phyloP scores from a whole-genome alignment of 2,329 filamentous ascomycete species.

The Epichloe brachyelytri region DNA sequence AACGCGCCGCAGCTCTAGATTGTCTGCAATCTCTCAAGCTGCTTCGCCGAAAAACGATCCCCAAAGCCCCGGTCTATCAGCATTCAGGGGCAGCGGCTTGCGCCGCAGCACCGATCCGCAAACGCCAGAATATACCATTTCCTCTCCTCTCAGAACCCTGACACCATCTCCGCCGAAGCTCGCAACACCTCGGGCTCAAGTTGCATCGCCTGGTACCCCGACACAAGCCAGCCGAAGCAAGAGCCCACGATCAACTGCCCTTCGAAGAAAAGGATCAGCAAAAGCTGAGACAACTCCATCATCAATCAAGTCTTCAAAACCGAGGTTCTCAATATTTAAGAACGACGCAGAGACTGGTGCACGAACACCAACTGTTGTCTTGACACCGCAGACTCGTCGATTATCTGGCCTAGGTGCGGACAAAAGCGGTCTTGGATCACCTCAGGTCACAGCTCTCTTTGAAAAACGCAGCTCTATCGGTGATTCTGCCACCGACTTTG shows the following conservation, averaged over 20 bases:
- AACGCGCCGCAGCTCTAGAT: constrained; percentile 8
- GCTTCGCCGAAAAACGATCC: constrained; percentile 18
- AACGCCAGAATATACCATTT: constrained; percentile 13
- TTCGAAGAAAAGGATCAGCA: constrained; percentile 5
- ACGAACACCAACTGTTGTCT: constrained; percentile 48
- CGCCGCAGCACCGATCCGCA: constrained; percentile 32
- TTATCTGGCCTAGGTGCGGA: constrained; percentile 60
- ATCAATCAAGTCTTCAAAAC: constrained; percentile 11
- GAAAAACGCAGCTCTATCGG: constrained; percentile 60
- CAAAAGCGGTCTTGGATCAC: constrained; percentile 60
- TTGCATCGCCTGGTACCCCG: neutral
- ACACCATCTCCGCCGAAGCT: constrained; percentile 16
- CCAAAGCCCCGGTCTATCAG: constrained; percentile 42
- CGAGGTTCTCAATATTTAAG: constrained; percentile 35
- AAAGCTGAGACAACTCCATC: constrained; percentile 9
- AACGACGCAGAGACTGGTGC: constrained; percentile 39
- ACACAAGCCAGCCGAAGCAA: constrained; percentile 3
- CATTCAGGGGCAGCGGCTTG: constrained; percentile 35
- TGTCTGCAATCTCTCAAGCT: constrained; percentile 14
- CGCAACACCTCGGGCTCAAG: constrained; percentile 8
- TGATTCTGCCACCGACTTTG: constrained; percentile 50
- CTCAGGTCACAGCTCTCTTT: constrained; percentile 56
- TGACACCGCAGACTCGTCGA: constrained; percentile 37
- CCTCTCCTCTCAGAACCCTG: constrained; percentile 5
- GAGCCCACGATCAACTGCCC: constrained; percentile 7